Percentiles rank a stretch among this genome's conserved stretches.
Conservation (phyloP, 371 early-diverging fungal genomes). For the Syncephalastrum monosporum region DNA sequence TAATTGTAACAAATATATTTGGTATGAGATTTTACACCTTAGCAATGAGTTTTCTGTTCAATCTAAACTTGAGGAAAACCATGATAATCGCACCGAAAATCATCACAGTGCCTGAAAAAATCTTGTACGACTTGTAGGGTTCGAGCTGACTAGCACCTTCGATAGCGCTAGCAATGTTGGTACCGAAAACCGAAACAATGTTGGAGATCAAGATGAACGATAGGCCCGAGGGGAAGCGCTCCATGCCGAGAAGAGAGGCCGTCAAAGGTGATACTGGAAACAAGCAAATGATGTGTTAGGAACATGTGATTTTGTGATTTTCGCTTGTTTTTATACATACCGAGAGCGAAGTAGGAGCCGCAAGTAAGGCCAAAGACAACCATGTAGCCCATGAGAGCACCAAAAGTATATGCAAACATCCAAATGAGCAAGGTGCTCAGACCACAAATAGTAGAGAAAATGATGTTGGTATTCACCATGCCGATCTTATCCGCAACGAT, state of each 20-base stretch:
- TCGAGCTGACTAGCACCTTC: slow-evolving; percentile 18
- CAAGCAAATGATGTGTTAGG: not conserved
- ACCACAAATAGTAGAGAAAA: slow-evolving; percentile 29
- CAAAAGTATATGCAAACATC: slow-evolving; percentile 47
- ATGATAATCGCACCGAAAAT: slow-evolving; percentile 28
- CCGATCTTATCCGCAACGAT: slow-evolving; percentile 46
- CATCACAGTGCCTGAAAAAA: slow-evolving; percentile 32
- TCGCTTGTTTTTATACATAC: slow-evolving; percentile 8
- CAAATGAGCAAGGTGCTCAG: slow-evolving; percentile 40
- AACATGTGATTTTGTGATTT: not conserved
- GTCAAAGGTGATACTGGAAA: slow-evolving; percentile 37
- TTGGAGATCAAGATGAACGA: slow-evolving; percentile 32
- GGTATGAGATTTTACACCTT: slow-evolving; percentile 3
- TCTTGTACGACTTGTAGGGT: slow-evolving; percentile 31
- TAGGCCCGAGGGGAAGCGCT: slow-evolving; percentile 34
- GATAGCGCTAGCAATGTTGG: slow-evolving; percentile 38
- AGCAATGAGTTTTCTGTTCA: slow-evolving; percentile 17
- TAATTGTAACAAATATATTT: no score
- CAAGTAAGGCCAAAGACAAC: slow-evolving; percentile 41
- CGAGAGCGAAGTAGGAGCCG: slow-evolving; percentile 36
- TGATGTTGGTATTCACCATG: slow-evolving; percentile 37
- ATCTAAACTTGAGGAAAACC: slow-evolving; percentile 23
- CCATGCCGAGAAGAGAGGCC: slow-evolving; percentile 30
- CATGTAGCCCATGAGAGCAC: slow-evolving; percentile 34
- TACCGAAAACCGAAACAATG: slow-evolving; percentile 29